Conservation (phyloP, 2,329 filamentous ascomycete species). For the Fusarium sp. region DNA sequence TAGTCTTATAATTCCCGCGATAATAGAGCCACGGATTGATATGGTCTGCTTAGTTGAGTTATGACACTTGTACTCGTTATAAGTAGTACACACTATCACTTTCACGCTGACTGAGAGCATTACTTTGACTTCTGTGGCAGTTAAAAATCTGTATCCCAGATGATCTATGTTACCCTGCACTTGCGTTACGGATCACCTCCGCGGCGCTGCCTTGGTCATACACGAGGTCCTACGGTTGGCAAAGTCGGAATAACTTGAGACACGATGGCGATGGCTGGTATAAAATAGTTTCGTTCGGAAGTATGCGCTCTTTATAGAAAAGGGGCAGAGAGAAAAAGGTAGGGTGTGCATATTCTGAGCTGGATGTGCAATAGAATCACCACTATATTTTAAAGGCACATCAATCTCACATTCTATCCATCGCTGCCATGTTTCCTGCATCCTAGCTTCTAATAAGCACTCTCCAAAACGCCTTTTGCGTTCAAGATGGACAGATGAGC, state of each 20-base stretch:
- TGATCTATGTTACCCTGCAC: neutral
- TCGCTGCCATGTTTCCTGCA: too few relatives aligned
- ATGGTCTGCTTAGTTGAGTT: too few relatives aligned
- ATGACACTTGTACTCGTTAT: neutral
- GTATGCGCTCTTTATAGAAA: fast-evolving
- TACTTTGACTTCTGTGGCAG: too few relatives aligned
- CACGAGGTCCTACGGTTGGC: too few relatives aligned
- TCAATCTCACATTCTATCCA: neutral
- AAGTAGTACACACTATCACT: neutral
- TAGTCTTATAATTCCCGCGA: neutral
- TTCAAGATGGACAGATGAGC: neutral
- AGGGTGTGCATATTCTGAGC: too few relatives aligned
- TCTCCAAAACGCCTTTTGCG: neutral
- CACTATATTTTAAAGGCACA: neutral
- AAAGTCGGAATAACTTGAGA: neutral
- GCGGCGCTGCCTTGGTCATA: neutral
- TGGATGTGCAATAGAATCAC: too few relatives aligned
- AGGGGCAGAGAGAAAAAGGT: neutral
- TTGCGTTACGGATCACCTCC: neutral
- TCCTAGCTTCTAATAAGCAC: neutral
- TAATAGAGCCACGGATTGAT: neutral
- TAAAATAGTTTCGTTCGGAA: fast-evolving
- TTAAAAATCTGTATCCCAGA: too few relatives aligned
- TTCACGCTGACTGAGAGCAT: too few relatives aligned
- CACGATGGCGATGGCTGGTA: fast-evolving